phyloP scores from a whole-genome alignment of 1,284 basidiomycete species.

The Boletus putidus region DNA sequence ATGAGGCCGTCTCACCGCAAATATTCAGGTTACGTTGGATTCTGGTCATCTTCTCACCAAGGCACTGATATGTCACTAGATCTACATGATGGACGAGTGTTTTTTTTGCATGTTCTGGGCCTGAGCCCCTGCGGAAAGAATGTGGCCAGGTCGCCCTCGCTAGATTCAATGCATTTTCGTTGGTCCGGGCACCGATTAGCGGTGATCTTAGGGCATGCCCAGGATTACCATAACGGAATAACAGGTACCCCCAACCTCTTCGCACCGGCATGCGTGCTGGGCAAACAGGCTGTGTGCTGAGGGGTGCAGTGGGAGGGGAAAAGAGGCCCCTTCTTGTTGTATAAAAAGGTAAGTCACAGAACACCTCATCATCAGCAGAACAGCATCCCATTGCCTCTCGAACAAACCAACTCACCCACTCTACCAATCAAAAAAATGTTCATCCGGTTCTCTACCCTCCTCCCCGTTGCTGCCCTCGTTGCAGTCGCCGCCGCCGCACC shows the following conservation, averaged over 20 bases:
- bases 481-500: constrained; percentile 14
- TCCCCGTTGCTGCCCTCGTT: constrained; percentile 11
- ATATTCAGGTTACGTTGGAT: neutral
- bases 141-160: neutral
- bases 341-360: constrained; percentile 9
- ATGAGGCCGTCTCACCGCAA: too few species aligned
- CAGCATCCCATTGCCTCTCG: neutral
- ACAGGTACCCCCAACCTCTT: neutral
- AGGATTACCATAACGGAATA: neutral
- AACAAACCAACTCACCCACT: neutral
- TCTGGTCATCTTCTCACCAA: neutral
- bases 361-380: neutral
- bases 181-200: neutral
- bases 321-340: neutral
- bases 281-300: neutral
- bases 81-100: neutral
- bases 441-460: constrained; percentile 4
- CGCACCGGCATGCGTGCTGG: neutral
- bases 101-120: neutral
- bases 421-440: neutral
- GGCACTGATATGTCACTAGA: neutral
- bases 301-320: neutral
- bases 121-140: neutral
- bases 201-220: neutral
- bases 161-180: too few species aligned